Percentiles rank a stretch among this genome's conserved stretches.
Conservation (phyloP, 2,329 filamentous ascomycete species). For the Fusarium duplospermum region DNA sequence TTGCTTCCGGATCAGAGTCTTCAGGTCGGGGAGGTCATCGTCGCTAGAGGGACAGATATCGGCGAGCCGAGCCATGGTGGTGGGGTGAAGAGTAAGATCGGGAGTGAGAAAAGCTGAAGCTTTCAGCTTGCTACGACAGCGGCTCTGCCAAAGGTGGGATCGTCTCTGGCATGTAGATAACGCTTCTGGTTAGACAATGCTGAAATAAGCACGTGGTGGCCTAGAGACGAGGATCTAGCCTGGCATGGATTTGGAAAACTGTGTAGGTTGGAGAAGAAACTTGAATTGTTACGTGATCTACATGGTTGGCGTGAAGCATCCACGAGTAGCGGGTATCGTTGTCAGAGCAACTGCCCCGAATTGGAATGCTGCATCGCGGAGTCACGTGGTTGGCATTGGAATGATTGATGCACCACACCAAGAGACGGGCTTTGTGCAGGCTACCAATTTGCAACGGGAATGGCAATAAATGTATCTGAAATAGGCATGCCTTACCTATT, state of each 20-base stretch:
- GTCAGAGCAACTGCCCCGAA: conserved; percentile 26
- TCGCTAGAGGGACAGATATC: conserved; percentile 50
- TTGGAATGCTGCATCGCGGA: conserved; percentile 13
- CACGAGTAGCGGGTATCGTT: conserved; percentile 2
- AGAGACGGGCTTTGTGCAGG: background rate
- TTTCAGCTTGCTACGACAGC: background rate
- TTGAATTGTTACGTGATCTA: conserved; percentile 22
- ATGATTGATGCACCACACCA: background rate
- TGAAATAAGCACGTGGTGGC: conserved; percentile 12
- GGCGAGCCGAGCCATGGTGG: conserved; percentile 46
- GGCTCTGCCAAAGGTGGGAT: background rate
- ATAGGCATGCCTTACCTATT: background rate
- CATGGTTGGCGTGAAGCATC: background rate
- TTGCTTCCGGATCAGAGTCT: conserved; percentile 43
- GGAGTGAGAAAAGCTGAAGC: background rate
- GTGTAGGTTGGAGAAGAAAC: background rate
- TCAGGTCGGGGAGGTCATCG: conserved; percentile 57
- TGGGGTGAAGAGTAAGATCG: background rate
- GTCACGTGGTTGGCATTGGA: conserved; percentile 19
- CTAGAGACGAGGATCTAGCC: background rate
- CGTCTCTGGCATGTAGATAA: conserved; percentile 14
- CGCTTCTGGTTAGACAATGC: conserved; percentile 16
- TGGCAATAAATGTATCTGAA: background rate
- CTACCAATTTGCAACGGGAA: background rate
- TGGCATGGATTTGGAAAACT: conserved; percentile 15